Conservation (phyloP, 345 rosid genomes). For the Camelina laxa region DNA sequence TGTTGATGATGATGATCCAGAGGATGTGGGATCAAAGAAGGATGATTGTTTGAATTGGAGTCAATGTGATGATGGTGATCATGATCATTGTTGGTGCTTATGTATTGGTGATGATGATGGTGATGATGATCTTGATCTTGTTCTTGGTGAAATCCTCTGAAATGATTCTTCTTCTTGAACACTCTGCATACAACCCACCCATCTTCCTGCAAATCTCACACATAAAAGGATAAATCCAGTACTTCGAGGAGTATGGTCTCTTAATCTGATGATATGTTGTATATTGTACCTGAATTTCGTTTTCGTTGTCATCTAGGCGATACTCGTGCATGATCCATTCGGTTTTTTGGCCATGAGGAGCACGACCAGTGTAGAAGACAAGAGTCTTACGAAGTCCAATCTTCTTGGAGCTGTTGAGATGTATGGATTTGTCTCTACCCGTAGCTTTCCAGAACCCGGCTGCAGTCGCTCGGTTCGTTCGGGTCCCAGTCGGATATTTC, state of each 20-base stretch:
- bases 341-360: constrained; percentile 97
- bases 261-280: background rate
- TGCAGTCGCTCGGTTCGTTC: constrained; percentile 94
- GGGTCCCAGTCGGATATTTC: constrained; percentile 95
- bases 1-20: constrained; percentile 40
- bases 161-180: constrained; percentile 77
- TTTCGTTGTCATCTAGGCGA: constrained; percentile 73
- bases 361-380: constrained; percentile 97
- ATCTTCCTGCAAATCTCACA: constrained; percentile 62
- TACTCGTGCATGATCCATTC: constrained; percentile 99
- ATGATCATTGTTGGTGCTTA: constrained; percentile 39
- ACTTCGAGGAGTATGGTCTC: background rate
- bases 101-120: constrained; percentile 38
- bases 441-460: constrained; percentile 99
- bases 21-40: constrained; percentile 36
- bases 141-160: constrained; percentile 60
- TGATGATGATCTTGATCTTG: constrained; percentile 50
- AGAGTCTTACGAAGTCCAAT: constrained; percentile 98
- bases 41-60: constrained; percentile 34
- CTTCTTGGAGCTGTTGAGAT: constrained; percentile 69
- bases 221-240: background rate
- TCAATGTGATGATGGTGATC: constrained; percentile 41
- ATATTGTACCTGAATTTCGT: constrained; percentile 63
- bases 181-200: constrained; percentile 97
- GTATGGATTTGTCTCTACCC: constrained; percentile 95